phyloP scores from a whole-genome alignment of 805 yeast species.

The Wickerhamomyces tratensis region DNA sequence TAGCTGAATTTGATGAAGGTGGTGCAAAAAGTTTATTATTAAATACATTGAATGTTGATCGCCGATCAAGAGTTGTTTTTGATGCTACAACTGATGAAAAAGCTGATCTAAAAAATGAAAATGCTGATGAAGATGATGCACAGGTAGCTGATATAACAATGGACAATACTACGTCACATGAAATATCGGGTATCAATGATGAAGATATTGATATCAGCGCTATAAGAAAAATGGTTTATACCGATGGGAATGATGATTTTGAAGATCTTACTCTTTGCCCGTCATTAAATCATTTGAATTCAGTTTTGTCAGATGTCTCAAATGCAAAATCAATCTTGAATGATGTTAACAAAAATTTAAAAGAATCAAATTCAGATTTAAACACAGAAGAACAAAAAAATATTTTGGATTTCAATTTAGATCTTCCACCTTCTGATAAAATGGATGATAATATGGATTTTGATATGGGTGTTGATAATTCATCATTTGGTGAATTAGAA shows the following conservation, averaged over 20 bases:
- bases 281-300: slow-evolving; percentile 51
- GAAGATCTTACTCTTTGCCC: slow-evolving; percentile 49
- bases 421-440: background rate
- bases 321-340: too few species aligned
- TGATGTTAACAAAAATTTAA: slow-evolving; percentile 1
- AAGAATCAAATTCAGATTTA: background rate
- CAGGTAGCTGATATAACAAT: background rate
- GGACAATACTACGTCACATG: background rate
- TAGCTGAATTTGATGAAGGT: slow-evolving; percentile 76
- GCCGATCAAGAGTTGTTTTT: slow-evolving; percentile 48
- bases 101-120: slow-evolving; percentile 10
- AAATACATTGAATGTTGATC: slow-evolving; percentile 50
- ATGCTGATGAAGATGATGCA: slow-evolving; percentile 3
- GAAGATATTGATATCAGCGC: slow-evolving; percentile 22
- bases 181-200: slow-evolving; percentile 8
- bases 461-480: slow-evolving; percentile 11
- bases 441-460: slow-evolving; percentile 18
- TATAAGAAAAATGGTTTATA: slow-evolving; percentile 17
- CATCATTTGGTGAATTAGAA: slow-evolving; percentile 12
- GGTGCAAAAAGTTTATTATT: slow-evolving; percentile 64
- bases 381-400: too few species aligned
- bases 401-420: too few species aligned
- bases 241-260: slow-evolving; percentile 16
- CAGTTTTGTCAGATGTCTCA: slow-evolving; percentile 18
- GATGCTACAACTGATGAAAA: slow-evolving; percentile 37